Evolutionary conservation across 2,329 filamentous ascomycete species (phyloP).

Genomic region (Alternaria sp.): DNA sequence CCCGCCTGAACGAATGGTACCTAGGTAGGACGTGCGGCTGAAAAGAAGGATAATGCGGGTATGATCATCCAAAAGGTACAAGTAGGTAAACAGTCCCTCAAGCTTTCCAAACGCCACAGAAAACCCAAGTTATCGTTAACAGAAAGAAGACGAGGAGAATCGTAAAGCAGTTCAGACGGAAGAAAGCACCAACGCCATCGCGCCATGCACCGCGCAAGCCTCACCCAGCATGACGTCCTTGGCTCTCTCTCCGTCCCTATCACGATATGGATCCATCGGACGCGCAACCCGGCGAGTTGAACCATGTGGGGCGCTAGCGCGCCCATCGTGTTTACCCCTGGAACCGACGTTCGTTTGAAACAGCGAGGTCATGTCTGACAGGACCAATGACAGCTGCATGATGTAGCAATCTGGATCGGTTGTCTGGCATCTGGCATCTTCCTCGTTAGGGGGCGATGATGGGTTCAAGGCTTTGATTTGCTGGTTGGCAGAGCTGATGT

Average conservation of each 20-base stretch:
- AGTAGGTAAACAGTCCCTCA: neutral
- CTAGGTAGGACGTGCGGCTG: neutral
- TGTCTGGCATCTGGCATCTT: neutral
- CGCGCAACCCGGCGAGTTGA: neutral
- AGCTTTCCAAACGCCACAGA: neutral
- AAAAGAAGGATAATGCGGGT: neutral
- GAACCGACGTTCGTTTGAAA: conserved; percentile 9
- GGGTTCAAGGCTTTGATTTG: neutral
- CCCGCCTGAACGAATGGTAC: neutral
- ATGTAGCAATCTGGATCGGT: neutral
- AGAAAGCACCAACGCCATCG: neutral
- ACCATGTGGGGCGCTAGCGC: neutral
- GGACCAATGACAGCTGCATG: conserved; percentile 1
- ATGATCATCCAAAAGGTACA: neutral
- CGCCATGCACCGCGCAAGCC: conserved; percentile 1
- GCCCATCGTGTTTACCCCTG: conserved; percentile 4
- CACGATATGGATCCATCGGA: neutral
- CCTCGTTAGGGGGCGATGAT: neutral
- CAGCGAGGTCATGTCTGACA: conserved; percentile 2
- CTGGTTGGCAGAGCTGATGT: neutral
- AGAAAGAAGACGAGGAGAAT: neutral
- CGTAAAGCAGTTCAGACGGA: neutral
- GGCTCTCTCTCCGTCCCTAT: neutral
- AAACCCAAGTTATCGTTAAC: neutral
- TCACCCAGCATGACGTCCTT: conserved; percentile 9